Base-by-base conservation (phyloP, 2,329 filamentous ascomycete genomes). In the Colletotrichum lini region DNA sequence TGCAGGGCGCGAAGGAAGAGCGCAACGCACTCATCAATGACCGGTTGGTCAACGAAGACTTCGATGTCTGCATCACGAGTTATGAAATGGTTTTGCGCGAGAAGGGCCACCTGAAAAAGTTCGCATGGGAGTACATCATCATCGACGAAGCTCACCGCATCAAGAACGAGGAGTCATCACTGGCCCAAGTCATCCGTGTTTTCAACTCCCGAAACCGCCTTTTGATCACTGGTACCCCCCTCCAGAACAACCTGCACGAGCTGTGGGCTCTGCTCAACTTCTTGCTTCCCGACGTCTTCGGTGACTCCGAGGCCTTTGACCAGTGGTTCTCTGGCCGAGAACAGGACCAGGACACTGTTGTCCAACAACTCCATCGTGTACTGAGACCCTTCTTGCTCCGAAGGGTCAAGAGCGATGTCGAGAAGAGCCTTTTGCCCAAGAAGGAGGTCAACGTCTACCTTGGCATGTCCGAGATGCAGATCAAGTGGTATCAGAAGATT, bases 61-160 rank as follows among this genome's bases (percentile, higher is more conserved):
- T 99, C 76, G 96, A 99, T 78, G 96, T 98, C 21, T 98, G 96
- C 84, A 94, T 99, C 80, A 99, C 96, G 16, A 98, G 95, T 81
- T 99, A 99, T 84, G 96, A 99, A 82, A 98, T 99, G 96, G 95
- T 99, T 71, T 87, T 99, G 15, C 91, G 96, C 69, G 96, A 99
- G 80, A 98, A 99, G 84, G 87, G 93, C 1, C 94, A 98, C 76
- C 83, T 99, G 75, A 98, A 96, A 84, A 98, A 98, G 82, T 97
- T 99, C 80, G 95, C 96, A 0, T 99, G 96, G 96, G 96, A 99
- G 81, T 99, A 99, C 82, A 99, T 99, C 82, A 98, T 99, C 76
- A 98, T 99, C 74, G 96, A 99, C 78, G 96, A 99, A 84, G 90
- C 96, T 2, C 96, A 99, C 82, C 94, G 96, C 72, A 99, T 99